These are phyloP conservation scores for Neurospora africana DNA, from an alignment of 495 filamentous ascomycete genomes.

Conservation along the genomic window DNA sequence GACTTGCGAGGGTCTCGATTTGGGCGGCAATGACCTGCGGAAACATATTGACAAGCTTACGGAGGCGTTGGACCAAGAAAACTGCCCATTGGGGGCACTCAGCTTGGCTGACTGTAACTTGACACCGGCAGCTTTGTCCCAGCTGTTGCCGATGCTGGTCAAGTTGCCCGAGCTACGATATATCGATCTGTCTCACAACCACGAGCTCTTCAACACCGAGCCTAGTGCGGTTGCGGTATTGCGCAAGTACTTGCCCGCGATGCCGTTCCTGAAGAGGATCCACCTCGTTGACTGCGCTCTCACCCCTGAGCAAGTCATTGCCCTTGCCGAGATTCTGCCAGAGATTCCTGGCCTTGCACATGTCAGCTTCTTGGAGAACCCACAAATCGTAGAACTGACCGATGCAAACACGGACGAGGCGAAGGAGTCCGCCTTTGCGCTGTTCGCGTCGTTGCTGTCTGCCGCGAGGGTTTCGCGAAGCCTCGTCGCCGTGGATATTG, in stretches of 20 bases:
- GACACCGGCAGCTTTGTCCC: conserved; percentile 55
- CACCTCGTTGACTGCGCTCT: conserved; percentile 84
- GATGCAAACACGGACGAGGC: conserved; percentile 56
- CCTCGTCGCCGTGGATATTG: conserved; percentile 84
- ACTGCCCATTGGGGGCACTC: conserved; percentile 60
- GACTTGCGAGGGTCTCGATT: conserved; percentile 77
- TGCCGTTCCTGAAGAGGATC: conserved; percentile 71
- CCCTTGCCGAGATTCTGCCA: conserved; percentile 78
- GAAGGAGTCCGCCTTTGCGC: conserved; percentile 86
- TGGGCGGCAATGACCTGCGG: conserved; percentile 78
- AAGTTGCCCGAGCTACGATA: conserved; percentile 70
- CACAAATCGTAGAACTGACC: conserved; percentile 54
- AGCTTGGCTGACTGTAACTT: conserved; percentile 84
- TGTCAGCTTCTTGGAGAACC: conserved; percentile 80
- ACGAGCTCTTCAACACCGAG: conserved; percentile 59
- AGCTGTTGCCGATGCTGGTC: conserved; percentile 64
- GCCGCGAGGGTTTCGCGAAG: conserved; percentile 75
- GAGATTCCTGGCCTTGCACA: conserved; percentile 77
- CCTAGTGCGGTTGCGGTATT: conserved; percentile 68
- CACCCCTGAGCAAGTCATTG: conserved; percentile 76
- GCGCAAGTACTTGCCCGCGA: conserved; percentile 72
- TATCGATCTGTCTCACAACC: conserved; percentile 86
- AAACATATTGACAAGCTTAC: conserved; percentile 60
- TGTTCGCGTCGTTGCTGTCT: conserved; percentile 86
- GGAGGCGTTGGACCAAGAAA: conserved; percentile 47